phyloP scores from a whole-genome alignment of 805 yeast species.

The Lachancea lanzarotensis region DNA sequence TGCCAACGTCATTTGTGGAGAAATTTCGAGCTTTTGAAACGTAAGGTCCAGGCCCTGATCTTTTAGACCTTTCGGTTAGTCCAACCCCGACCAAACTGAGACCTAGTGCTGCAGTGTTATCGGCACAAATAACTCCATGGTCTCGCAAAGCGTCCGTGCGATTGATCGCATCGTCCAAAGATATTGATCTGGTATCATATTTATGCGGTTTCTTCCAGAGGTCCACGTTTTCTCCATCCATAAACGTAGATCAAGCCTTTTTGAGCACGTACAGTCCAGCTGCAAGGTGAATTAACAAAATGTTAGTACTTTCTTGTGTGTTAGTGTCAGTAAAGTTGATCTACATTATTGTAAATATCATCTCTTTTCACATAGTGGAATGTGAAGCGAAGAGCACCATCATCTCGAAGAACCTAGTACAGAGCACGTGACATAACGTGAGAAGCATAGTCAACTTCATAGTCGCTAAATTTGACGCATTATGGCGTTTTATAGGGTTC shows the following conservation, averaged over 20 bases:
- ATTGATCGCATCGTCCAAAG: conserved; percentile 12
- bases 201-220: conserved; percentile 15
- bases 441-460: too few species aligned
- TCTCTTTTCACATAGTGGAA: not conserved
- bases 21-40: conserved; percentile 5
- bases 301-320: not conserved
- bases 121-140: not conserved
- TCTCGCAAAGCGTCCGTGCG: not conserved
- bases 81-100: conserved; percentile 19
- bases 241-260: not conserved
- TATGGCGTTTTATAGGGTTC: too few species aligned
- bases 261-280: not conserved
- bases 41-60: conserved; percentile 1
- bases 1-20: conserved; percentile 5
- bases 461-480: too few species aligned
- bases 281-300: not conserved
- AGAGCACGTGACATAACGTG: too few species aligned
- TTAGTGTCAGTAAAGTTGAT: not conserved
- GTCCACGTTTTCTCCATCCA: not conserved
- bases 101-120: conserved; percentile 14
- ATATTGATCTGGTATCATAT: conserved; percentile 14
- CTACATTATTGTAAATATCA: not conserved
- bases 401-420: not conserved
- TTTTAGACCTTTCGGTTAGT: not conserved
- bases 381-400: not conserved